Conservation (phyloP, 192 early-diverging fungal species). For the Podila clonocystis region DNA sequence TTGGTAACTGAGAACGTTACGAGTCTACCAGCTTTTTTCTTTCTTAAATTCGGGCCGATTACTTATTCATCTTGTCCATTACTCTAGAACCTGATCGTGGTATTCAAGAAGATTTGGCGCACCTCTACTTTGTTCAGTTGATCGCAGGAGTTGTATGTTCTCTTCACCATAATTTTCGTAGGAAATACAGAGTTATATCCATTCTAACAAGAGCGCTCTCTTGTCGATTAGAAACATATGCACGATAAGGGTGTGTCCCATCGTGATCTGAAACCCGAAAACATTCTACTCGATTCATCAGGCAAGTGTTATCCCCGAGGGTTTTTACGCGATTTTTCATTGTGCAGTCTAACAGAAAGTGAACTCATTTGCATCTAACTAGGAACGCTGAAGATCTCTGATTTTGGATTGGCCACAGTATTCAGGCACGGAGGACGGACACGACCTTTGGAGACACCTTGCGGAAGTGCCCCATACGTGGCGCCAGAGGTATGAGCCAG, state of each 20-base stretch:
- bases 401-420: conserved; percentile 80
- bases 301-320: conserved; percentile 3
- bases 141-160: conserved; percentile 67
- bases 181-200: neutral
- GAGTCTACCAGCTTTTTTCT: too few relatives aligned
- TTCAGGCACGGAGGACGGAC: conserved; percentile 62
- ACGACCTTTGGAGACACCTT: conserved; percentile 71
- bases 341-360: neutral
- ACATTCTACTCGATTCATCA: conserved; percentile 54
- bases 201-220: neutral
- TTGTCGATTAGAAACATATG: conserved; percentile 39
- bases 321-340: neutral
- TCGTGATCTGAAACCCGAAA: conserved; percentile 85
- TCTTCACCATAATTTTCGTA: neutral
- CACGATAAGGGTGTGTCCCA: conserved; percentile 56
- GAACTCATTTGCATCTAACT: neutral
- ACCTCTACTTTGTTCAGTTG: conserved; percentile 79
- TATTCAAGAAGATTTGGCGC: conserved; percentile 74
- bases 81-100: conserved; percentile 70
- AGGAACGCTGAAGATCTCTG: conserved; percentile 78
- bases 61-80: neutral
- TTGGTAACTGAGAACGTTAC: conserved; percentile 49
- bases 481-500: conserved; percentile 59
- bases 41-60: neutral
- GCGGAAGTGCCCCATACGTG: conserved; percentile 78